Evolutionary conservation across 768 basidiomycete species (phyloP).

Genomic region (Floccularia luteovirens): DNA sequence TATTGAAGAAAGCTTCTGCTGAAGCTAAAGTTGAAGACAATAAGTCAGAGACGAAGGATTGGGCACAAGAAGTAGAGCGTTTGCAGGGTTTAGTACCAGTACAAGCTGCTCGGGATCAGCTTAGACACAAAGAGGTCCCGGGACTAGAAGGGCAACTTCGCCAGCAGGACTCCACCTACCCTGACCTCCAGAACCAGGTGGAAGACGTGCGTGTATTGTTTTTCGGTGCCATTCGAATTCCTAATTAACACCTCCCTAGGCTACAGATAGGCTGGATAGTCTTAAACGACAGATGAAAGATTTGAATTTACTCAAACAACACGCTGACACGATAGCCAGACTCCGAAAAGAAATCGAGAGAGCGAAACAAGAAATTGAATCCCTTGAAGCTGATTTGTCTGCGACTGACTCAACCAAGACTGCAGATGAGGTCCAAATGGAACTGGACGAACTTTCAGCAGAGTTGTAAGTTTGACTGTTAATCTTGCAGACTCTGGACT

Average conservation of each 20-base stretch:
- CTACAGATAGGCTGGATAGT: slow-evolving; percentile 38
- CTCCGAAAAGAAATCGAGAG: slow-evolving; percentile 51
- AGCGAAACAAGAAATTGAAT: slow-evolving; percentile 51
- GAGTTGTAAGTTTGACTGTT: slow-evolving; percentile 48
- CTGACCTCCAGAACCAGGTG: slow-evolving; percentile 39
- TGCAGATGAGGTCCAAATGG: slow-evolving; percentile 75
- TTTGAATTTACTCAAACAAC: slow-evolving; percentile 49
- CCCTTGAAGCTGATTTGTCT: slow-evolving; percentile 63
- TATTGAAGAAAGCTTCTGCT: slow-evolving; percentile 50
- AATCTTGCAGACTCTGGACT: neutral
- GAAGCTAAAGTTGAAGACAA: slow-evolving; percentile 36
- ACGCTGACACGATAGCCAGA: slow-evolving; percentile 49
- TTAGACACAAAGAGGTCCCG: slow-evolving; percentile 61
- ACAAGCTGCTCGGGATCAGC: slow-evolving; percentile 43
- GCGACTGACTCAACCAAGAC: slow-evolving; percentile 75
- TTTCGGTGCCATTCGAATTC: slow-evolving; percentile 3
- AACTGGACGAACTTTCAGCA: slow-evolving; percentile 55
- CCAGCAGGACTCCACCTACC: slow-evolving; percentile 45
- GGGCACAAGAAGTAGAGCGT: slow-evolving; percentile 50
- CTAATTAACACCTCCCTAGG: slow-evolving; percentile 25
- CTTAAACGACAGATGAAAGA: slow-evolving; percentile 58
- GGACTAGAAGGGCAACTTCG: slow-evolving; percentile 54
- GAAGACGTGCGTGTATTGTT: slow-evolving; percentile 46
- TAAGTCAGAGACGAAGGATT: slow-evolving; percentile 42
- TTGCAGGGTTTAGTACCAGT: slow-evolving; percentile 55